Evolutionary conservation across 2,329 filamentous ascomycete genomes (phyloP), one percentile per base, ranked within the genome.

Genomic region (Aspergillus phoenicis): DNA sequence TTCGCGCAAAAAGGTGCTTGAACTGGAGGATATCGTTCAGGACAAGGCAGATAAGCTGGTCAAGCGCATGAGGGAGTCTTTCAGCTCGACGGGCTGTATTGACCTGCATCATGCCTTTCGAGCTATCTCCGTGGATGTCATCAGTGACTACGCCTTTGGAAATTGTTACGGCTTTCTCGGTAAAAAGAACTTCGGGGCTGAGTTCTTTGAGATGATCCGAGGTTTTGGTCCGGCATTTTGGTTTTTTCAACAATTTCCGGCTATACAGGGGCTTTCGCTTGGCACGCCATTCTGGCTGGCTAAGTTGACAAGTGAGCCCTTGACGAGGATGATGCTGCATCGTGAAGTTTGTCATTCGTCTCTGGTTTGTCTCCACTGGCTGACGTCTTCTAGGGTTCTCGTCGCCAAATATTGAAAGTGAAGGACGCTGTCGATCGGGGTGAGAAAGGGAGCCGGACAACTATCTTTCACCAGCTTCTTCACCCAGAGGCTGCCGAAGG

Each of bases 81-180:
- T 68, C 17, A 58, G 59, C 20, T 58, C 61, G 2, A 57, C 57
- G 3, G 65, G 62, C 8, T 36, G 45, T 3, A 63, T 70, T 36
- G 61, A 69, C 33, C 59, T 73, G 8, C 69, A 68, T 33, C 51
- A 67, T 13, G 69, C 58, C 13, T 71, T 72, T 55, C 68, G 66
- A 11, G 68, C 66, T 8, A 59, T 73, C 11, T 67, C 70, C 1
- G 66, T 69, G 24, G 72, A 74, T 45, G 68, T 73, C 10, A 67
- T 73, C 28, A 71, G 68, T 36, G 63, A 74, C 33, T 73, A 75
- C 62, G 65, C 66, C 0, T 71, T 71, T 57, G 61, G 66, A 51
- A 58, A 66, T 22, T 64, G 56, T 8, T 71, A 68, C 38, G 51
- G 59, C 2, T 65, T 66, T 28, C 57, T 71, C 20, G 61, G 64